Base-by-base conservation (phyloP, 2,329 filamentous ascomycete genomes). In the Pezicula radicicola region DNA sequence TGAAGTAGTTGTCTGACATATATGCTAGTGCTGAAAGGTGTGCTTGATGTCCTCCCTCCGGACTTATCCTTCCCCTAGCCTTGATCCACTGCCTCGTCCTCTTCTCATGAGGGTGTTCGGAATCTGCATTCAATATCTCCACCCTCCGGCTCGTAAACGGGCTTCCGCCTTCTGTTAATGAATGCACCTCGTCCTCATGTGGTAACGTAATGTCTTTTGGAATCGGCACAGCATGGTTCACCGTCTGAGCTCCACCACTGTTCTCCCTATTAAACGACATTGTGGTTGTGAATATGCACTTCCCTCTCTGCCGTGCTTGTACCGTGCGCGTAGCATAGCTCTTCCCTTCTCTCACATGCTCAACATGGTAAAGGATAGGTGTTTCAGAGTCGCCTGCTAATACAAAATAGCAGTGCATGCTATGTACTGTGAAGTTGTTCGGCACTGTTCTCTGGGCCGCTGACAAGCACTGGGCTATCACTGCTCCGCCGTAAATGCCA, bases 321-420 rank as follows among this genome's bases (percentile, higher is more conserved):
- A 99, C 94, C 1, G 93, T 97, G 50, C 94, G 81, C 36, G 94
- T 97, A 50, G 90, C 87, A 69, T 92, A 99, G 48, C 88, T 92
- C 54, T 87, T 85, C 8, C 94, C 94, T 67, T 96, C 91, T 50
- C 94, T 87, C 45, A 99, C 91, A 48, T 89, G 83, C 75, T 97
- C 94, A 44, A 99, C 94, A 67, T 97, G 90, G 75, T 96, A 97
- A 56, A 97, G 79, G 59, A 97, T 88, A 30, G 94, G 93, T 16
- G 94, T 87, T 54, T 88, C 83, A 12, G 84, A 79, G 65, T 93
- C 89, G 27, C 94, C 94, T 4, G 93, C 92, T 2, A 97, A 84
- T 33, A 99, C 85, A 70, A 99, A 99, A 76, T 97, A 99, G 81
- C 94, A 97, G 79, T 99, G 94, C 88, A 96, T 97, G 66, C 88